A percentile compares a stretch with the other conserved stretches of the same genome.
Evolutionary conservation across 2,329 filamentous ascomycete species (phyloP).

Genomic region (Cladosporium sp.): DNA sequence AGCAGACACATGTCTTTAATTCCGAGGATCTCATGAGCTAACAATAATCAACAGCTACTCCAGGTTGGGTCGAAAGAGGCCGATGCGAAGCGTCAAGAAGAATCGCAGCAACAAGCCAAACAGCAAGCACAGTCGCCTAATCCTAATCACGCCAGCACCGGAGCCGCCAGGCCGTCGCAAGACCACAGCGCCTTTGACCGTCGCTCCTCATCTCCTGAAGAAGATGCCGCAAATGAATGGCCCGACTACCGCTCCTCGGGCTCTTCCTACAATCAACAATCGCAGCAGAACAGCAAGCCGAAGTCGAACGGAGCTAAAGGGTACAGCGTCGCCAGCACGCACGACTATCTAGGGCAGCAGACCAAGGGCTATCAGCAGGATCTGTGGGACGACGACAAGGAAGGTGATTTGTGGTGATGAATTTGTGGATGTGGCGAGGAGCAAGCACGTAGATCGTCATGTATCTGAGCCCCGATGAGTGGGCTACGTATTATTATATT

Average conservation of each 20-base stretch:
- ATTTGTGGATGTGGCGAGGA: neutral
- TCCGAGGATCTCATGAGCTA: neutral
- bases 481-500: neutral
- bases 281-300: constrained; percentile 9
- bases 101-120: neutral
- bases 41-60: constrained; percentile 1
- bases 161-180: neutral
- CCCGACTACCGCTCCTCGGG: constrained; percentile 12
- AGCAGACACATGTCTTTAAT: constrained; percentile 14
- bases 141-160: neutral
- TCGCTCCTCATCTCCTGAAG: neutral
- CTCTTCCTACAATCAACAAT: constrained; percentile 15
- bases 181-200: neutral
- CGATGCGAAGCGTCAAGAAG: constrained; percentile 10
- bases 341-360: constrained; percentile 32
- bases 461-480: neutral
- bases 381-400: constrained; percentile 30
- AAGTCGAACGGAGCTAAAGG: constrained; percentile 17
- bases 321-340: constrained; percentile 31
- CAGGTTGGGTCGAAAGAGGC: constrained; percentile 9
- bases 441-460: neutral
- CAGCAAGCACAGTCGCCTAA: constrained; percentile 4
- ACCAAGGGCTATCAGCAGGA: constrained; percentile 22
- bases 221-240: constrained; percentile 4
- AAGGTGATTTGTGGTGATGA: constrained; percentile 28